A percentile compares a stretch with the other conserved stretches of the same genome.
phyloP scores from a whole-genome alignment of 164 flowering plant genomes.

The grape (Vitis vinifera) region DNA sequence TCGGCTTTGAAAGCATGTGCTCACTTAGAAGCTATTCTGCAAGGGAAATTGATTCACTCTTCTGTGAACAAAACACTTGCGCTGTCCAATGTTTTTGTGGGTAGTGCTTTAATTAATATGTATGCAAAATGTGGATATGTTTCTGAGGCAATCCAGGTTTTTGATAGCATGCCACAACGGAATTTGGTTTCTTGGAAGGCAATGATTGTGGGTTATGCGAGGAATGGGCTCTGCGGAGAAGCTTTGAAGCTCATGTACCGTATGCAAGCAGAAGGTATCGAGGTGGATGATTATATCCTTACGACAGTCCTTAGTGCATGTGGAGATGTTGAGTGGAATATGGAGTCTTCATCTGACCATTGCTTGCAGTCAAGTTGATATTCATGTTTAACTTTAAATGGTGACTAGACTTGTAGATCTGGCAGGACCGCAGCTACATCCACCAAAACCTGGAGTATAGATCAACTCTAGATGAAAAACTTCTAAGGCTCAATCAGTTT shows the following conservation, averaged over 20 bases:
- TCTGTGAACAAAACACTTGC: conserved; percentile 55
- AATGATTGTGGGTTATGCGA: conserved; percentile 80
- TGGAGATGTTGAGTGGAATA: conserved; percentile 57
- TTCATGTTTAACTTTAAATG: neutral
- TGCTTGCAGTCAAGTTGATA: conserved; percentile 23
- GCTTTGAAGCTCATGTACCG: conserved; percentile 79
- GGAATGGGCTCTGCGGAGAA: conserved; percentile 66
- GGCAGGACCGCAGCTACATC: neutral
- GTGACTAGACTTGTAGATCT: neutral
- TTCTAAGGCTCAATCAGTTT: no score
- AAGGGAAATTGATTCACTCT: conserved; percentile 72
- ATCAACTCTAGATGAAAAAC: no score
- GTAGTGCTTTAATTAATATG: conserved; percentile 80
- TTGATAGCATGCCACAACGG: conserved; percentile 70
- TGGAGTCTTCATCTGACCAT: conserved; percentile 22
- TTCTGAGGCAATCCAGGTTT: conserved; percentile 67
- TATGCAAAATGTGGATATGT: conserved; percentile 83
- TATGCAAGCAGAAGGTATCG: conserved; percentile 74
- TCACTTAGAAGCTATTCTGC: conserved; percentile 45
- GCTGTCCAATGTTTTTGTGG: conserved; percentile 68
- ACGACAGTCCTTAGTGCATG: conserved; percentile 67
- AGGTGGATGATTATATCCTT: conserved; percentile 63
- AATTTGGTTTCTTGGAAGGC: conserved; percentile 79
- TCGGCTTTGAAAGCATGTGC: conserved; percentile 90
- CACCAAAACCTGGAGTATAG: neutral